A percentile compares a stretch with the other conserved stretches of the same genome.
Evolutionary conservation across 345 rosid species (phyloP).

Genomic region (Lepidium africanum): DNA sequence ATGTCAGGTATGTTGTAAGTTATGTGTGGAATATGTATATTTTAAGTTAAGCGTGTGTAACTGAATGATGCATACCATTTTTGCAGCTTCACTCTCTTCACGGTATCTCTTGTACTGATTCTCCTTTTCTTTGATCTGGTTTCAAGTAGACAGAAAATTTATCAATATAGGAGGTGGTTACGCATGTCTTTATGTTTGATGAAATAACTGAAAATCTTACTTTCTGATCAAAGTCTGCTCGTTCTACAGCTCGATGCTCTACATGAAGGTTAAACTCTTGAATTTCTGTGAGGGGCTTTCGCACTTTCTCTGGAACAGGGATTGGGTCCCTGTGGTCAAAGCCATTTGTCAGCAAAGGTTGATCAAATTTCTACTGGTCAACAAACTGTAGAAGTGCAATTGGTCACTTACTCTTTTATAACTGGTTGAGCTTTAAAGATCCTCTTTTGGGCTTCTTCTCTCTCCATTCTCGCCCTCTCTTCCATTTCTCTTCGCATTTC

Average conservation of each 20-base stretch:
- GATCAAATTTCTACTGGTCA: not conserved
- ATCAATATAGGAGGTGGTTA: not conserved
- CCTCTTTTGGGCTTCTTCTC: slow-evolving; percentile 67
- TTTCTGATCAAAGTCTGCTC: slow-evolving; percentile 91
- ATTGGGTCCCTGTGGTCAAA: slow-evolving; percentile 65
- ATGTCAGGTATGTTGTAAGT: not conserved
- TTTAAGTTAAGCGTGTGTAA: not conserved
- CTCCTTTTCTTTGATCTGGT: slow-evolving; percentile 90
- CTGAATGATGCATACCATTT: slow-evolving; percentile 44
- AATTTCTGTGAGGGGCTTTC: slow-evolving; percentile 83
- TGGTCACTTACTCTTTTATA: slow-evolving; percentile 54
- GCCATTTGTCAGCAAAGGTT: not conserved
- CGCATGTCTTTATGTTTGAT: not conserved
- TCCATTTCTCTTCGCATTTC: slow-evolving; percentile 79
- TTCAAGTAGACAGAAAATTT: not conserved
- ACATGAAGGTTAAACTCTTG: slow-evolving; percentile 61
- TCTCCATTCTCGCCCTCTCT: slow-evolving; percentile 62
- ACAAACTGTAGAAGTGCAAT: not conserved
- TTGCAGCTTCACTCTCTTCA: slow-evolving; percentile 85
- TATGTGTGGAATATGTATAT: not conserved
- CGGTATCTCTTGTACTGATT: slow-evolving; percentile 76
- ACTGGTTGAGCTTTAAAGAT: slow-evolving; percentile 75
- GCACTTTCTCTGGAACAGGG: slow-evolving; percentile 81
- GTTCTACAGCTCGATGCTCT: slow-evolving; percentile 62
- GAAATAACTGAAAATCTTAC: slow-evolving; percentile 30